Evolutionary conservation across 257 asterid species (phyloP), one percentile per base, ranked within the genome.

Genomic region (Craterostigma plantagineum): DNA sequence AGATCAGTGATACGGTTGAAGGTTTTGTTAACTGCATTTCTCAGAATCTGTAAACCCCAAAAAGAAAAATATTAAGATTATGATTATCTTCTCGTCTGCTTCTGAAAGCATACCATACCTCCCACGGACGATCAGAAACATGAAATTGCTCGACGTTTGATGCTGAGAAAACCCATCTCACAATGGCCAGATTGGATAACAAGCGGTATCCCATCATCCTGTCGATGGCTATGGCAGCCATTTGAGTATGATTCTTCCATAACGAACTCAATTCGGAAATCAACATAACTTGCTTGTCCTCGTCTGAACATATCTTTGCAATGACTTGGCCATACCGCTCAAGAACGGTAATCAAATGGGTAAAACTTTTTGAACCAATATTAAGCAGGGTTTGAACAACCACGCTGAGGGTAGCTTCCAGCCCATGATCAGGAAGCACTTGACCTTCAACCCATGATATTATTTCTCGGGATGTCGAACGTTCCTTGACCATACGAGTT

Each of bases 121-220:
- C 98, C 98, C 98, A 90, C 46, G 91, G 86, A 43, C 77, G 85
- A 64, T 90, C 95, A 46, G 92, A 82, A 51, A 62, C 43, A 55
- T 90, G 98, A 83, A 90, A 82, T 33, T 64, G 93, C 38, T 63
- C 59, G 35, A 65, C 73, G 59, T 79, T 83, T 49, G 62, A 38
- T 33, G 80, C 18, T 35, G 76, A 74, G 69, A 90, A 90, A 64
- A 90, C 91, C 98, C 98, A 90, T 80, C 70, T 76, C 59, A 90
- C 87, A 50, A 90, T 77, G 35, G 94, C 93, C 71, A 90, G 64
- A 59, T 90, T 90, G 33, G 94, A 79, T 53, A 90, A 50, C 64
- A 90, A 83, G 55, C 95, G 94, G 66, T 90, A 90, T 42, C 95
- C 92, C 98, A 90, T 90, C 98, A 90, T 79, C 63, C 95, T 70